phyloP scores from a whole-genome alignment of 306 rosid genomes.

The Erythrophleum fordii region DNA sequence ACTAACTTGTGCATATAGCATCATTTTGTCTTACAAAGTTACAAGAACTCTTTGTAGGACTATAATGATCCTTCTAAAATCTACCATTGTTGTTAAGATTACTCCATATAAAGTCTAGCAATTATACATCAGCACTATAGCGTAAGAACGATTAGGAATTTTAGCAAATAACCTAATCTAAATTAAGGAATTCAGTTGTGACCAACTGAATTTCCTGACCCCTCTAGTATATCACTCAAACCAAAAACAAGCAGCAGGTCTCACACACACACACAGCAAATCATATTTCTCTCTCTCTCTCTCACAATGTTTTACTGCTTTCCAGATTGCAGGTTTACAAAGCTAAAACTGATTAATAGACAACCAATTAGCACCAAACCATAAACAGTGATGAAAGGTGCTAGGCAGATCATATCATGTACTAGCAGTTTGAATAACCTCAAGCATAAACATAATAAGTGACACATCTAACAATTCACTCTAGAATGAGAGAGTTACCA shows the following conservation, averaged over 20 bases:
- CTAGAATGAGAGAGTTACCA: background rate
- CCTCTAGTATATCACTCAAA: background rate
- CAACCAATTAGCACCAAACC: too few relatives aligned
- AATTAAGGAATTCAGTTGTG: background rate
- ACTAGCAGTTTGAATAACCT: slow-evolving; percentile 13
- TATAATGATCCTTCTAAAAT: slow-evolving; percentile 3
- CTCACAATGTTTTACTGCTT: background rate
- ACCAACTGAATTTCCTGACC: slow-evolving; percentile 1
- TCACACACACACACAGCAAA: slow-evolving; percentile 19
- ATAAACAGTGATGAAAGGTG: background rate
- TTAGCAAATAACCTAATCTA: background rate
- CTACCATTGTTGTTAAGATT: slow-evolving; percentile 10
- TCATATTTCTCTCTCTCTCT: background rate
- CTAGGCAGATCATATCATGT: slow-evolving; percentile 21
- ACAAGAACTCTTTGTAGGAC: slow-evolving; percentile 1
- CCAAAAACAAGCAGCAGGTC: background rate
- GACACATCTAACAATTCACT: background rate
- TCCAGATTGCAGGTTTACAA: background rate
- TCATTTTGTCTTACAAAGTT: background rate
- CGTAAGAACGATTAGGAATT: background rate
- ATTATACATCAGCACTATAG: slow-evolving; percentile 13
- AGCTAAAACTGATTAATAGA: slow-evolving; percentile 2
- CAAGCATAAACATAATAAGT: background rate
- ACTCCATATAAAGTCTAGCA: slow-evolving; percentile 6
- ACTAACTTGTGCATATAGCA: slow-evolving; percentile 16